Conservation (phyloP, 2,329 filamentous ascomycete species). For the Geosmithia flava region DNA sequence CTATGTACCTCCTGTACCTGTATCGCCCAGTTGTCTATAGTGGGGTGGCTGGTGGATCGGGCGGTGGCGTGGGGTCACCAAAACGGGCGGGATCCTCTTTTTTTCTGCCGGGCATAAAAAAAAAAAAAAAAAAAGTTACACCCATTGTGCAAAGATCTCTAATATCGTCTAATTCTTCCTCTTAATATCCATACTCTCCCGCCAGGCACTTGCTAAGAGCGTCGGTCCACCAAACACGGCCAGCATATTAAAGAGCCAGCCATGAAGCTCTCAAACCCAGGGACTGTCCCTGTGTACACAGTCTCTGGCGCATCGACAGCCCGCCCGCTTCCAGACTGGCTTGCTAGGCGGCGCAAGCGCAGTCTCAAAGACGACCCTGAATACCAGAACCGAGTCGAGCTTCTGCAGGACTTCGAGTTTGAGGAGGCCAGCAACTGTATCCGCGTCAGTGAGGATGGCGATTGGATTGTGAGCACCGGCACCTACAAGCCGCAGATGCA, state of each 20-base stretch:
- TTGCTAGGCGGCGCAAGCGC: conserved; percentile 77
- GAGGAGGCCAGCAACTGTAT: conserved; percentile 90
- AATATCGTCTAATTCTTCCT: background rate
- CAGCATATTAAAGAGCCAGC: background rate
- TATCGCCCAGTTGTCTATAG: background rate
- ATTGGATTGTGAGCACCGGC: conserved; percentile 95
- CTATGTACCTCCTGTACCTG: too few relatives aligned
- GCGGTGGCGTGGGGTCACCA: background rate
- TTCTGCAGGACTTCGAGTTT: conserved; percentile 96
- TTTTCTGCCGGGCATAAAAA: background rate
- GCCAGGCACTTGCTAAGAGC: too few relatives aligned
- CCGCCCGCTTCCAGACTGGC: conserved; percentile 87
- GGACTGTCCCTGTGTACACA: conserved; percentile 83
- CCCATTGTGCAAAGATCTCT: background rate
- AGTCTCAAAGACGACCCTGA: conserved; percentile 87
- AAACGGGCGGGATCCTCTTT: background rate
- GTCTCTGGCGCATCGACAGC: conserved; percentile 84
- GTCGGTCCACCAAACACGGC: background rate
- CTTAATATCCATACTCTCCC: background rate
- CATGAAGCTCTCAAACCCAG: conserved; percentile 77
- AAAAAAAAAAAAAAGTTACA: background rate
- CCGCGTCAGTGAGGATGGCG: conserved; percentile 82
- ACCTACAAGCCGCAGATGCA: conserved; percentile 63
- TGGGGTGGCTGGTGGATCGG: background rate
- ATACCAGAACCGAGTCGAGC: conserved; percentile 85